A percentile compares a stretch with the other conserved stretches of the same genome.
Evolutionary conservation across 1,139 yeast species (phyloP).

Genomic region (Hanseniaspora uvarum): DNA sequence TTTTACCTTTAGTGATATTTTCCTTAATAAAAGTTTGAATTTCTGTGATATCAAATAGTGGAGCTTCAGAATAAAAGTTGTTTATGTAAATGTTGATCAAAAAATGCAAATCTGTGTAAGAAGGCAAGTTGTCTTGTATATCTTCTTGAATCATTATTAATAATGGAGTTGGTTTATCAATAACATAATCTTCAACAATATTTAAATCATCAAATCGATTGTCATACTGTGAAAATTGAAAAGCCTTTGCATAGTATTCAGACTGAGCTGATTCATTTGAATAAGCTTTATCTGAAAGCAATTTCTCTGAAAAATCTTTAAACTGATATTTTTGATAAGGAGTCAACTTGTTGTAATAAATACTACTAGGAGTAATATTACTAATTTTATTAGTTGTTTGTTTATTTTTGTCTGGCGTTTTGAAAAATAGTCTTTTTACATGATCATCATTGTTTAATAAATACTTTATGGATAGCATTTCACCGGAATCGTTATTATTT

Average conservation of each 20-base stretch:
- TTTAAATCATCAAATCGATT: background rate
- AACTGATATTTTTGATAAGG: background rate
- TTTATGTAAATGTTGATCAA: slow-evolving; percentile 27
- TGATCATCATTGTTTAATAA: background rate
- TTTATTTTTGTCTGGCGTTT: background rate
- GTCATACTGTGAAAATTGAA: background rate
- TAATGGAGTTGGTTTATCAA: slow-evolving; percentile 24
- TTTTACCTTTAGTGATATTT: background rate
- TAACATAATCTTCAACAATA: background rate
- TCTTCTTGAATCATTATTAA: slow-evolving; percentile 22
- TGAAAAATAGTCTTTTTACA: background rate
- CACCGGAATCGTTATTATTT: no score
- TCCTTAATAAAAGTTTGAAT: background rate
- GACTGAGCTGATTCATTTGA: background rate
- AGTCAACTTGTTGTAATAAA: background rate
- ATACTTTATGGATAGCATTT: background rate
- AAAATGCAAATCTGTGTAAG: slow-evolving; percentile 21
- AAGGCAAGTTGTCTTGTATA: slow-evolving; percentile 26
- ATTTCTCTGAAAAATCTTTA: background rate
- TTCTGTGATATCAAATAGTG: slow-evolving; percentile 24
- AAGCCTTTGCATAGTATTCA: background rate
- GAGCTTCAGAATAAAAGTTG: slow-evolving; percentile 25
- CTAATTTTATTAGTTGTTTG: background rate
- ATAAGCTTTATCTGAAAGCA: background rate
- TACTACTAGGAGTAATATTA: background rate